phyloP scores from a whole-genome alignment of 345 rosid genomes.

The Salix caprea region DNA sequence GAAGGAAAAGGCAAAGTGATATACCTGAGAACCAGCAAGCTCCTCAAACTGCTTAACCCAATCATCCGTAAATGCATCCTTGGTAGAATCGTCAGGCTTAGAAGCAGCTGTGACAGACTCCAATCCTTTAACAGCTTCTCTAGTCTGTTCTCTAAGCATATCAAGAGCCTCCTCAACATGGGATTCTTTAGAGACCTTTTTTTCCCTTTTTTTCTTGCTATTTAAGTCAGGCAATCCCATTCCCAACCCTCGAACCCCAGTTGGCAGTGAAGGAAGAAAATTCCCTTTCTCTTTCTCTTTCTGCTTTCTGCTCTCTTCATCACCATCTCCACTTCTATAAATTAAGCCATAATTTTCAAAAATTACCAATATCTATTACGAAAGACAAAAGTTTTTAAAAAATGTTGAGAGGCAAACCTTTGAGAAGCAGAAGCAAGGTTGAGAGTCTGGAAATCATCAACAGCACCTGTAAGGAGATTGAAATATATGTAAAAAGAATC shows the following conservation, averaged over 20 bases:
- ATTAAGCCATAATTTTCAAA: neutral
- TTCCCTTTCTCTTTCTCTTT: conserved; percentile 21
- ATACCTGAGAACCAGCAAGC: conserved; percentile 77
- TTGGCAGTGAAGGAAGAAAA: conserved; percentile 36
- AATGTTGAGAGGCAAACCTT: conserved; percentile 24
- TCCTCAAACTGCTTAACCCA: conserved; percentile 98
- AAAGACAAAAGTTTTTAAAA: neutral
- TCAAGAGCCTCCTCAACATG: conserved; percentile 82
- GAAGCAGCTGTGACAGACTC: conserved; percentile 54
- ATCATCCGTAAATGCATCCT: conserved; percentile 79
- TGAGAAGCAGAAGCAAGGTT: conserved; percentile 53
- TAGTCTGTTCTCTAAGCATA: conserved; percentile 78
- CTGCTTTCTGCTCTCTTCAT: conserved; percentile 24
- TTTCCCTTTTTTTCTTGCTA: conserved; percentile 75
- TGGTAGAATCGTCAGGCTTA: conserved; percentile 41
- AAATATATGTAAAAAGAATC: neutral
- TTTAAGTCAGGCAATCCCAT: conserved; percentile 91
- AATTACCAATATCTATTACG: conserved; percentile 3
- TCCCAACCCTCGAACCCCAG: conserved; percentile 80
- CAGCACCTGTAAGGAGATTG: conserved; percentile 65
- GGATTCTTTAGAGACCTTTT: conserved; percentile 55
- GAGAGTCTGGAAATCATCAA: conserved; percentile 94
- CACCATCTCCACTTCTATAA: conserved; percentile 43
- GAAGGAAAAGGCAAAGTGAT: neutral
- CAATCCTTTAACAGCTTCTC: conserved; percentile 76